These are phyloP conservation scores for Fomitiporia mediterranea DNA, from an alignment of 1,284 basidiomycete genomes.

Conservation along the genomic window DNA sequence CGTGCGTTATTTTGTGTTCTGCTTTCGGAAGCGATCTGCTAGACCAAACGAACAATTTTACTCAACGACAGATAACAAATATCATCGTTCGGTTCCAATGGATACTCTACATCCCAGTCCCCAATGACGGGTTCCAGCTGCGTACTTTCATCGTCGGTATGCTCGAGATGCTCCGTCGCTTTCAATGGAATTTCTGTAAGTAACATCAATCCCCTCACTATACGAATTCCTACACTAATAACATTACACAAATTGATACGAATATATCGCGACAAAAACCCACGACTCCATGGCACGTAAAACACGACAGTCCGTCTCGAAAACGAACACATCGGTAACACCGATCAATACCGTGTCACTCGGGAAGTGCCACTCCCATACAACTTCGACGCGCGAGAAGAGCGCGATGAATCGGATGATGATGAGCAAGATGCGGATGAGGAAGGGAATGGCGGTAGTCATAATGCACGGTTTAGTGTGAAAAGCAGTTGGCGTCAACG, in stretches of 20 bases:
- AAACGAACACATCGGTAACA: conserved; percentile 83
- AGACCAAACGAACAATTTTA: neutral
- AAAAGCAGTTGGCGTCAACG: conserved; percentile 10
- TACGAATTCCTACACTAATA: neutral
- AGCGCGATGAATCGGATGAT: conserved; percentile 33
- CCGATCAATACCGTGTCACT: conserved; percentile 82
- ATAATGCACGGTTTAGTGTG: conserved; percentile 26
- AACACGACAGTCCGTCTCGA: conserved; percentile 62
- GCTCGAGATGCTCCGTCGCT: conserved; percentile 77
- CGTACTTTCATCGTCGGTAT: conserved; percentile 68
- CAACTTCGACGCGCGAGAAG: conserved; percentile 40
- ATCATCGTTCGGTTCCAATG: conserved; percentile 76
- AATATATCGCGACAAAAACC: no score
- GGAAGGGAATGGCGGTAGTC: no score
- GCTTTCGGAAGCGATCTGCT: neutral
- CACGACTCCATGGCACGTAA: conserved; percentile 16
- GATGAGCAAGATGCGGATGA: conserved; percentile 35
- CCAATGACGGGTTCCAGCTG: conserved; percentile 46
- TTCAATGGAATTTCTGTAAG: conserved; percentile 92
- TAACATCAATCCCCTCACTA: conserved; percentile 14
- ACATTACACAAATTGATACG: neutral
- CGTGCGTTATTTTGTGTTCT: conserved; percentile 33
- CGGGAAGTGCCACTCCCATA: conserved; percentile 77
- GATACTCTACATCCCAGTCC: conserved; percentile 70
- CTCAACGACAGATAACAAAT: conserved; percentile 61